Base-by-base conservation (phyloP, 345 rosid species). In the Salix koriyanagi region DNA sequence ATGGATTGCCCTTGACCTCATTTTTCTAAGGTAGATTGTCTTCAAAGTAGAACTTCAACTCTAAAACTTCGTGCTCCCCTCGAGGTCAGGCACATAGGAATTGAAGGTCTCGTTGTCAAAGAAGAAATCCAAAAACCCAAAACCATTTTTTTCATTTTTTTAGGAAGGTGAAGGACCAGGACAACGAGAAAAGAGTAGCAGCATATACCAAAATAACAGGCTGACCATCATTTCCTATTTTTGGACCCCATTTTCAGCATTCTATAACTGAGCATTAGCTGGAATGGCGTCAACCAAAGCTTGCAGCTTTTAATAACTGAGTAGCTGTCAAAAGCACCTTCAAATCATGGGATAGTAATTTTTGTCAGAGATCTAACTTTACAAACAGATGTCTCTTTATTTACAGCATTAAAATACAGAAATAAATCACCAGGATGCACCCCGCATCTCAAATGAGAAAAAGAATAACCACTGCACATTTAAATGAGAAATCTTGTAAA, bases 401-500 rank as follows among this genome's bases (percentile, higher is more conserved):
- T 50, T 3, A 50, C 56, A 18, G 56, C 56, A 6, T 21, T 8
- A 7, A 56, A 9, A n/a, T n/a, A 58, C 0, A 56, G 2, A 10
- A 60, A 66, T 4, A 39, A 34, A 30, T 32, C 62, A 61, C 69
- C 21, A 50, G 23, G 15, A 28, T 21, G 52, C 11, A 23, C 19
- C 64, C 41, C 54, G 71, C 21, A 41, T 34, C 79, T 60, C 28
- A 28, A 36, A 62, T 65, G 67, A 76, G 66, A 62, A 69, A 62
- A 69, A 70, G 71, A 79, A 12, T 19, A 71, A 62, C 79, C 71
- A 13, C 41, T 79, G 79, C 83, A 68, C 37, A 75, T 37, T 81
- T 65, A n/a, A 65, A 26, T 28, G 44, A 65, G 73, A 34, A 77
- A 76, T 66, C 62, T 77, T 82, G 72, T 84, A 84, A 83, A 84